These are phyloP conservation scores for Eremothecium cymbalariae DNA, from an alignment of 1,139 yeast species.

Conservation along the genomic window DNA sequence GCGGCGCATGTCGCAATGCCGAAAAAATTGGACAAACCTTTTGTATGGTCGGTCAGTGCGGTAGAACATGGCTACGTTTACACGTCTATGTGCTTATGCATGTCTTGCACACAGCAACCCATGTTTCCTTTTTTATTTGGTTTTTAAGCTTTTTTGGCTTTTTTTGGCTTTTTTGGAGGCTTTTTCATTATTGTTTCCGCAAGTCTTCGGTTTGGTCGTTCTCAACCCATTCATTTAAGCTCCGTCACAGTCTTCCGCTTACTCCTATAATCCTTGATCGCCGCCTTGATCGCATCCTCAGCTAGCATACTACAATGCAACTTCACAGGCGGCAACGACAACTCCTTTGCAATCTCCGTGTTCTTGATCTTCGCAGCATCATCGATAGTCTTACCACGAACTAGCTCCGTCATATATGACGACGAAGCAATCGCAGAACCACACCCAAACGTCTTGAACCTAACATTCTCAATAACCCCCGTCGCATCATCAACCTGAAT, in stretches of 20 bases:
- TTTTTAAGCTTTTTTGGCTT: neutral
- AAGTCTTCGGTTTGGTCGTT: neutral
- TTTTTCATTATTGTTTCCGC: neutral
- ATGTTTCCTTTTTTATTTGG: no score
- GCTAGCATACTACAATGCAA: slow-evolving; percentile 98
- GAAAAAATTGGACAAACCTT: no score
- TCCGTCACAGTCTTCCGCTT: slow-evolving; percentile 38
- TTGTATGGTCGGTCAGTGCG: no score
- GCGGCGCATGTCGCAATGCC: no score
- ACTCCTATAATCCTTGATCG: slow-evolving; percentile 86
- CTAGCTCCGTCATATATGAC: slow-evolving; percentile 89
- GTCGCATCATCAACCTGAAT: slow-evolving; percentile 85
- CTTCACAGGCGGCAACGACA: slow-evolving; percentile 93
- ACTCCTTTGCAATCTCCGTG: slow-evolving; percentile 86
- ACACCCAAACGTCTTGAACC: slow-evolving; percentile 97
- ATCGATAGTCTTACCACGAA: slow-evolving; percentile 88
- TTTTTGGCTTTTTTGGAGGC: neutral
- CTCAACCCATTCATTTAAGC: slow-evolving; percentile 10
- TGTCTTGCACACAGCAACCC: no score
- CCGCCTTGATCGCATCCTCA: slow-evolving; percentile 96
- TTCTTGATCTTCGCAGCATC: slow-evolving; percentile 89
- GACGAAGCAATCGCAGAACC: slow-evolving; percentile 97
- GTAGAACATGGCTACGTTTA: no score
- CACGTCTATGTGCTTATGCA: no score
- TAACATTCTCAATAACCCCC: slow-evolving; percentile 88